Conservation (phyloP, 768 basidiomycete genomes). For the Mycena vulgaris region DNA sequence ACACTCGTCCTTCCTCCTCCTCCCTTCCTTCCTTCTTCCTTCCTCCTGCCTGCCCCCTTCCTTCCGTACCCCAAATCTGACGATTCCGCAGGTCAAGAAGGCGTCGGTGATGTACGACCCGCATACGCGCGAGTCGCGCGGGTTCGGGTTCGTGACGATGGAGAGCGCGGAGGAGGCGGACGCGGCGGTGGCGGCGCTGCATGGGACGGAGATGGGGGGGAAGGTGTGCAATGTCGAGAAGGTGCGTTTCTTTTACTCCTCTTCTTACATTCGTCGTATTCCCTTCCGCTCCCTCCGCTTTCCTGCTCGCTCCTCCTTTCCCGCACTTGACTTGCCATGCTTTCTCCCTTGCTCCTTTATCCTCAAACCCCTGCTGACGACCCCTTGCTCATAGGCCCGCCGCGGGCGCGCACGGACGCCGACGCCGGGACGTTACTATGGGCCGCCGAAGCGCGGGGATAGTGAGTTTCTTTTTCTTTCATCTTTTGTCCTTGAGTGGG, state of each 20-base stretch:
- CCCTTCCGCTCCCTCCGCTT: too few relatives aligned
- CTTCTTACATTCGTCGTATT: not conserved
- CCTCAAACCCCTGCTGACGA: constrained; percentile 11
- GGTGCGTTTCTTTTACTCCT: constrained; percentile 55
- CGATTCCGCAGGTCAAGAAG: constrained; percentile 72
- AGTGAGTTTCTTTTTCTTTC: not conserved
- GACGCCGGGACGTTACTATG: constrained; percentile 96
- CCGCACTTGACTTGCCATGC: not conserved
- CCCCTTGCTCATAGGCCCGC: constrained; percentile 71
- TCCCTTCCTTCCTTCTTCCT: too few relatives aligned
- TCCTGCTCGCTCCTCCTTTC: too few relatives aligned
- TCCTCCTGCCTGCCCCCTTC: too few relatives aligned
- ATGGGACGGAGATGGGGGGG: constrained; percentile 89
- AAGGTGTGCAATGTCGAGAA: constrained; percentile 93
- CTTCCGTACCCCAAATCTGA: not conserved
- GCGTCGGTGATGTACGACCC: constrained; percentile 83
- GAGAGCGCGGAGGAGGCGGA: constrained; percentile 89
- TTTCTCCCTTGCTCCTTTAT: not conserved
- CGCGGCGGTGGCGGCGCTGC: constrained; percentile 88
- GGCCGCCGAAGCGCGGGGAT: constrained; percentile 87
- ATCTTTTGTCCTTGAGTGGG: too few relatives aligned
- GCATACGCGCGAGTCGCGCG: constrained; percentile 76
- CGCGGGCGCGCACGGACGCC: constrained; percentile 92
- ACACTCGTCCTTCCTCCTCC: too few relatives aligned
- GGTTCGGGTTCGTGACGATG: constrained; percentile 91